Evolutionary conservation across 768 basidiomycete species (phyloP).

Genomic region (Pluteus cervinus): DNA sequence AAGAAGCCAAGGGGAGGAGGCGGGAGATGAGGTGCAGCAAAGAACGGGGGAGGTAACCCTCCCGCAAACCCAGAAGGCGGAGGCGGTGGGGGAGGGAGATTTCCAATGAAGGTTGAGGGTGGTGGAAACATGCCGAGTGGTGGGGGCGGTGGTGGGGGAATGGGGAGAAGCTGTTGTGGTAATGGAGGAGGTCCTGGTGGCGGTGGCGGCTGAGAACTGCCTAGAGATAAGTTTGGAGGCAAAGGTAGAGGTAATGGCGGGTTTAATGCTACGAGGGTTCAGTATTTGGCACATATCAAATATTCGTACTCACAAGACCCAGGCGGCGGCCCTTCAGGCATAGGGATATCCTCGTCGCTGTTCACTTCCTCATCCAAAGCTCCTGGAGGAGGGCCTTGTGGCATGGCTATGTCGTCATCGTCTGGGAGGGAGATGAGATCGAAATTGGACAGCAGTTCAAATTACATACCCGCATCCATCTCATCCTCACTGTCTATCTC

Average conservation of each 20-base stretch:
- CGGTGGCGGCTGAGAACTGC: constrained; percentile 11
- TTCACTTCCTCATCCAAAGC: constrained; percentile 32
- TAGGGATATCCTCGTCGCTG: constrained; percentile 80
- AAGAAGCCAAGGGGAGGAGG: constrained; percentile 65
- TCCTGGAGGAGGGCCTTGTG: constrained; percentile 58
- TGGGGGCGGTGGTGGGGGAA: constrained; percentile 8
- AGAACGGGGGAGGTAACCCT: constrained; percentile 19
- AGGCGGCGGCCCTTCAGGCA: constrained; percentile 81
- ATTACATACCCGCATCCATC: constrained; percentile 31
- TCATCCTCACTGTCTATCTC: constrained; percentile 65
- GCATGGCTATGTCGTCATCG: constrained; percentile 64
- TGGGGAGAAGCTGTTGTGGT: constrained; percentile 10
- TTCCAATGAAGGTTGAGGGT: constrained; percentile 5
- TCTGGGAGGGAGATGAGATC: constrained; percentile 16
- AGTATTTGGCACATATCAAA: too few relatives aligned
- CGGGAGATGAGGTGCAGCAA: constrained; percentile 22
- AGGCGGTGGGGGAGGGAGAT: constrained; percentile 21
- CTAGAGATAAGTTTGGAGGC: constrained; percentile 17
- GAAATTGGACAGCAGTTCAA: too few relatives aligned
- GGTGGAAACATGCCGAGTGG: constrained; percentile 5
- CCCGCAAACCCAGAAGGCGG: constrained; percentile 19
- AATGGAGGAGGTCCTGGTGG: constrained; percentile 11
- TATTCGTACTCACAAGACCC: constrained; percentile 17
- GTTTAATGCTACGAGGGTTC: constrained; percentile 3
- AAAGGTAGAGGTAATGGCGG: constrained; percentile 13